Evolutionary conservation across 2,329 filamentous ascomycete genomes (phyloP), one percentile per base, ranked within the genome.

Genomic region (Colletotrichum sublineola): DNA sequence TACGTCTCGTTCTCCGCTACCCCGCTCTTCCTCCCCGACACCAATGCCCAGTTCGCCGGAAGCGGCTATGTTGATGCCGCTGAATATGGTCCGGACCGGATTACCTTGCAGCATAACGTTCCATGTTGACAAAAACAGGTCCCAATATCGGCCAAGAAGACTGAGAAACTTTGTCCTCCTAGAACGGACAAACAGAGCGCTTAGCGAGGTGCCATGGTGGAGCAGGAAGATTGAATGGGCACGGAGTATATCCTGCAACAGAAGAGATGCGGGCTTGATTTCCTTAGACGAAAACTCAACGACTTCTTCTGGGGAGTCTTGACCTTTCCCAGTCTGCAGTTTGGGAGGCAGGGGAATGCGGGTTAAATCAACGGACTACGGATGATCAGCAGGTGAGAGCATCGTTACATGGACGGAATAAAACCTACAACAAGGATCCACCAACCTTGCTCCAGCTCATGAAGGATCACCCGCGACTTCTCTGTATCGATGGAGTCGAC

Each of bases 21-120:
- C 96, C 80, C 95, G 92, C 67, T 98, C 94, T 83, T 98, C 96
- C 80, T 98, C 96, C 24, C 96, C 96, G 1, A 98, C 96, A 0
- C 96, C 96, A 57, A 98, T 90, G 20, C 96, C 96, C 36, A 98
- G 88, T 82, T 98, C 96, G 24, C 96, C 96, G 44, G 94, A 95
- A 8, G 93, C 94, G 15, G 95, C 94, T 42, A 99, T 86, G 81
- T 97, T 97, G 78, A 97, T 90, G 7, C 94, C 95, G 14, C 92
- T 90, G 77, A 94, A 95, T 6, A 97, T 86, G 74, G 92, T 92
- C 1, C 92, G 89, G 2, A 92, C 91, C 0, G 96, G 96, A 77
- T 97, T 98, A 11, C 95, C 96, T 78, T 96, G 94, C 53, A 99
- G 86, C 75, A 97, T 88, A 15, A 98, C 93, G 76, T 96, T 94